Conservation (phyloP, 1,284 basidiomycete genomes). For the Cutaneotrichosporon cavernicola region DNA sequence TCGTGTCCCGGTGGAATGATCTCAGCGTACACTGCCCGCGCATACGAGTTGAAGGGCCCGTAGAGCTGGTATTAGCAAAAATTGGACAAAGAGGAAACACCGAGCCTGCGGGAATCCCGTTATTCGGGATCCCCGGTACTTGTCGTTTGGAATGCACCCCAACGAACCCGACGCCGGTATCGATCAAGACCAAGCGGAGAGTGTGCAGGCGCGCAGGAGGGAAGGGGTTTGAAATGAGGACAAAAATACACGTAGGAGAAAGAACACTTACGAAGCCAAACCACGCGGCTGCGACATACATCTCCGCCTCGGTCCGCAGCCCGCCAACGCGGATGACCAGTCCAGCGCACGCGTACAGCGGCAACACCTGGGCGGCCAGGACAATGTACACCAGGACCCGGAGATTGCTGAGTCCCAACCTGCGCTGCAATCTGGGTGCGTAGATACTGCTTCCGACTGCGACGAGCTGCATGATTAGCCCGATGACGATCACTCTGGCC, state of each 20-base stretch:
- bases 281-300: constrained; percentile 76
- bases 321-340: constrained; percentile 66
- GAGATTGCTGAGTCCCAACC: constrained; percentile 65
- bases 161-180: no score
- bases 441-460: constrained; percentile 50
- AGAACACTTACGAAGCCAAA: constrained; percentile 61
- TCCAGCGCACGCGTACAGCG: constrained; percentile 76
- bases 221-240: background rate
- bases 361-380: constrained; percentile 65
- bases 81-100: no score
- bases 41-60: constrained; percentile 52
- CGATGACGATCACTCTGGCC: constrained; percentile 53
- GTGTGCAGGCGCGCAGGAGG: background rate
- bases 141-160: no score
- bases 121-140: background rate
- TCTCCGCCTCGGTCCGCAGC: constrained; percentile 72
- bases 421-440: constrained; percentile 45
- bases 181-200: background rate
- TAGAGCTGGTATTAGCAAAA: constrained; percentile 51
- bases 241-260: background rate
- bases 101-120: background rate
- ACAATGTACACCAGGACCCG: constrained; percentile 68
- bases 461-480: constrained; percentile 51
- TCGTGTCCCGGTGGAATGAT: constrained; percentile 52
- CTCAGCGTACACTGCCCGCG: constrained; percentile 51